Evolutionary conservation across 108 stramenopile species (phyloP).

Genomic region (Nannochloropsis gaditana): DNA sequence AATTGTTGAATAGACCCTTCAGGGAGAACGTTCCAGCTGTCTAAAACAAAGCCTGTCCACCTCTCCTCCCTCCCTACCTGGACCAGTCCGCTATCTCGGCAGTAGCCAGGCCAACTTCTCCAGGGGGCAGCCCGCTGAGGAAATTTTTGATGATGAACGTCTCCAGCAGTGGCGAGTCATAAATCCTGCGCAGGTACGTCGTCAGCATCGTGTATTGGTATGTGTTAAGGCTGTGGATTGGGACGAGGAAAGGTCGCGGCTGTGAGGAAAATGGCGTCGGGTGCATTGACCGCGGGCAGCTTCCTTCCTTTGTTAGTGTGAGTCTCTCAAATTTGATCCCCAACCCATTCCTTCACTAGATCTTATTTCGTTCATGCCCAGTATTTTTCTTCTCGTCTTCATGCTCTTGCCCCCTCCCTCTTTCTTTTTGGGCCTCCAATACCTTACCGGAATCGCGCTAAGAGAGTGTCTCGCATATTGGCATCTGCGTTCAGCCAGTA

Average conservation of each 20-base stretch:
- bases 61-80: not conserved
- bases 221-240: not conserved
- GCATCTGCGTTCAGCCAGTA: constrained; percentile 11
- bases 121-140: not conserved
- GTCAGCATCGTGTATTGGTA: constrained; percentile 1
- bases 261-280: not conserved
- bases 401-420: not conserved
- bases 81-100: not conserved
- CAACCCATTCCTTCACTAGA: no score
- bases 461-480: not conserved
- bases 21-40: no score
- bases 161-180: not conserved
- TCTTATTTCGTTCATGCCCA: no score
- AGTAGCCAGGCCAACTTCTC: not conserved
- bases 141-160: not conserved
- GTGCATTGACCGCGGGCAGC: no score
- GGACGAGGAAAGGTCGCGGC: not conserved
- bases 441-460: not conserved
- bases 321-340: no score
- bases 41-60: no score
- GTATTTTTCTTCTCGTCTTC: no score
- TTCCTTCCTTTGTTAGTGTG: no score
- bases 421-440: no score
- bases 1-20: no score
- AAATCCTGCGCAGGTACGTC: not conserved